Base-by-base conservation (phyloP, 1,284 basidiomycete genomes). In the Cryptococcus hybrid region DNA sequence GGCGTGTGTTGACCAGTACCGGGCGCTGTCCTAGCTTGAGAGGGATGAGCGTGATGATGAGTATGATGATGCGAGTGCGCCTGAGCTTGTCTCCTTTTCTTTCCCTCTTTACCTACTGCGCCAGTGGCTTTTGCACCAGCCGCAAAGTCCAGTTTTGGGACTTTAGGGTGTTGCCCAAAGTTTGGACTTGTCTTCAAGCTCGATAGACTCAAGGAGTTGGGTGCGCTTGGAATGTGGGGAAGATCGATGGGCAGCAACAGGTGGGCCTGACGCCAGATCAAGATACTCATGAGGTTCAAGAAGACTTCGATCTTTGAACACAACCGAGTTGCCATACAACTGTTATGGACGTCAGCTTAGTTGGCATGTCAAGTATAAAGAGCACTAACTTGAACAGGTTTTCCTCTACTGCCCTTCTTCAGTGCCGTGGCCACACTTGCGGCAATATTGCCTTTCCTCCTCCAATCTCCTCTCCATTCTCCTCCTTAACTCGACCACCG, bases 221-320 rank as follows among this genome's bases (percentile, higher is more conserved):
- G 64, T 69, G 52, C 71, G 70, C 60, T 80, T 79, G 37, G 75
- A 77, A 40, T 74, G 70, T 12, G 74, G 69, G 3, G 74, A 70
- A 6, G 69, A 69, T 3, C 78, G 67, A 46, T 74, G 71, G 0
- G 73, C 67, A 24, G 76, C 69, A 3, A 78, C 65, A 0, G 80
- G 80, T 6, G 77, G 77, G 1, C 81, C 80, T 34, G 73, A 60
- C 2, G 80, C 80, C 3, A 82, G 67, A 56, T 82, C 81, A 37
- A 82, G 75, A 55, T 79, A 78, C 56, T 80, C 80, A 57, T 78
- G 75, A 12, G 71, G 68, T 47, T 74, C 70, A 30, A 82, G 71
- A 7, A 81, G 62, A 7, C 61, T 68, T 11, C 79, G 71, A 60
- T 82, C 81, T 60, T 80, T 81, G 77, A 80, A 81, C 5, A 78